phyloP scores from a whole-genome alignment of 257 asterid species.

The Jasminum sambac region DNA sequence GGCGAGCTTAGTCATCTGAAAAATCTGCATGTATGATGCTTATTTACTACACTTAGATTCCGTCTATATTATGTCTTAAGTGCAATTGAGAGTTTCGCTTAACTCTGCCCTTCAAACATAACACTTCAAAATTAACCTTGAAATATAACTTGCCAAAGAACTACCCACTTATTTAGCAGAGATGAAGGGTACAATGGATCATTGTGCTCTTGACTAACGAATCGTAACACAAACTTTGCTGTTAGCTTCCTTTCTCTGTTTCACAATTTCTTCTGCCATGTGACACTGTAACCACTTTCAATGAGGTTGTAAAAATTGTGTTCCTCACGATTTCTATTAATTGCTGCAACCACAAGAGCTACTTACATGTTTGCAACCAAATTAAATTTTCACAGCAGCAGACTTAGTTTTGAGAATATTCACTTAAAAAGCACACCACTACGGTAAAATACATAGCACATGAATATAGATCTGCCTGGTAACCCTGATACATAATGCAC shows the following conservation, averaged over 20 bases:
- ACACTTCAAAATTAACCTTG: neutral
- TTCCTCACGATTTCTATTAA: neutral
- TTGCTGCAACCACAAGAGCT: neutral
- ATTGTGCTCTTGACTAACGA: neutral
- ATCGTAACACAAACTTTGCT: neutral
- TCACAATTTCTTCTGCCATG: neutral
- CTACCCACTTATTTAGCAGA: conserved; percentile 8
- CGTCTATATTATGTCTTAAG: conserved; percentile 15
- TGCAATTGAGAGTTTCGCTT: neutral
- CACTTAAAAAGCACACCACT: neutral
- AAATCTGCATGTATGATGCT: conserved; percentile 62
- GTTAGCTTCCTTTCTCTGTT: neutral
- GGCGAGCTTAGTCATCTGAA: conserved; percentile 77
- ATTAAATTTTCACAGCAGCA: neutral
- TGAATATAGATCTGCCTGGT: neutral
- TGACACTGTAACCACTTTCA: neutral
- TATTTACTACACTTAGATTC: neutral
- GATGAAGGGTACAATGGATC: neutral
- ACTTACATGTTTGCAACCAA: neutral
- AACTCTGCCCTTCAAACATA: neutral
- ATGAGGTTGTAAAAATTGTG: neutral
- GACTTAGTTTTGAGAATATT: neutral
- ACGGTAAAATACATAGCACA: neutral
- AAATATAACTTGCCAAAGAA: neutral
- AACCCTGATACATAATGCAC: neutral